Base-by-base conservation (phyloP, 441 rosid species). In the Cnidoscolus chayamansa region DNA sequence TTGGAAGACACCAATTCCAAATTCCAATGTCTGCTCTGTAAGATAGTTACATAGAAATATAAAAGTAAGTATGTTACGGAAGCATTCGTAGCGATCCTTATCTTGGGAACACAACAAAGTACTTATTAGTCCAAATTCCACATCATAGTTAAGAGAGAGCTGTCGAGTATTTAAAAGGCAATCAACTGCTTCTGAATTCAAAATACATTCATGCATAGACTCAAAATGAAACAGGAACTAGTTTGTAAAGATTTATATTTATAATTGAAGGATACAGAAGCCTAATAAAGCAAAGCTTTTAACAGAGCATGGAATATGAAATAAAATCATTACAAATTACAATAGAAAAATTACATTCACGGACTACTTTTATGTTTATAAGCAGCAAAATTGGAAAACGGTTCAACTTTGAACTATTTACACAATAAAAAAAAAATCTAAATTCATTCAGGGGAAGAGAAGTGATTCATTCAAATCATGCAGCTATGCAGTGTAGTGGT, bases 391-490 rank as follows among this genome's bases (percentile, higher is more conserved):
- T 19, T 4, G 30, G 67, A 45, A 40, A 57, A 37, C 7, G 16
- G 20, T 68, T 54, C 15, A 30, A 48, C 7, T 63, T 32, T 63
- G n/a, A 51, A 53, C 5, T 40, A 70, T 58, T 50, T 63, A 67
- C 54, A 40, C 45, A 4, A 43, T 70, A 49, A 66, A 70, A 63
- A 37, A 56, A 17, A 55, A 68, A 63, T 50, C 60, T 17, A 60
- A 65, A 49, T 49, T 48, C 73, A 72, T 60, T 70, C 51, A 67
- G 25, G 66, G 66, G 67, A 67, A 75, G 61, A 71, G 65, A 74
- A 76, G 62, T 58, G 63, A 68, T 79, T 76, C 84, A 77, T 76
- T 72, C n/a, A 59, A 77, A 69, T 74, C 68, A 67, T 76, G 75
- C 68, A 74, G 73, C 47, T 45, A 64, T 25, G 54, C 73, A 32